Conservation (phyloP, 495 filamentous ascomycete genomes). For the Gamarada debralockiae region DNA sequence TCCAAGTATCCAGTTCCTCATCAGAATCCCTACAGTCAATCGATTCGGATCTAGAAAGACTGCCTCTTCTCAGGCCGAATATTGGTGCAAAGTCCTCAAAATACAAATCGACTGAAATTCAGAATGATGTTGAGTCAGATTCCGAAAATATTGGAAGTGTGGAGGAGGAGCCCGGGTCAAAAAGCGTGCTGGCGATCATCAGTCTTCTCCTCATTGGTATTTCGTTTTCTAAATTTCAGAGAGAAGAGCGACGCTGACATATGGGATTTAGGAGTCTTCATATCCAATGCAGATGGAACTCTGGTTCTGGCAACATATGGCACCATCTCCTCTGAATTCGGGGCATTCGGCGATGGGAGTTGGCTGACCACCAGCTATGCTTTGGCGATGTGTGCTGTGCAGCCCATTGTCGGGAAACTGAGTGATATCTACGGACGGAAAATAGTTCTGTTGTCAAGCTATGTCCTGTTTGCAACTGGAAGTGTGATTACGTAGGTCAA, state of each 20-base stretch:
- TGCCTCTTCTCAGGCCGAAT: no score
- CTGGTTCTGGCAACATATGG: constrained; percentile 61
- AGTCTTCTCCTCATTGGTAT: constrained; percentile 10
- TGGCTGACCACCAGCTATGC: constrained; percentile 68
- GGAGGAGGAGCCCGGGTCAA: background rate
- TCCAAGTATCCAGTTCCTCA: no score
- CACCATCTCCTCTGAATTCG: constrained; percentile 63
- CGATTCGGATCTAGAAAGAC: no score
- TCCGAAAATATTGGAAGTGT: background rate
- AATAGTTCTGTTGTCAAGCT: constrained; percentile 34
- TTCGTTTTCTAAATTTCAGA: no score
- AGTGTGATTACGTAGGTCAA: constrained; percentile 30
- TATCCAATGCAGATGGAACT: constrained; percentile 57
- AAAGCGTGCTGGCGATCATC: constrained; percentile 4
- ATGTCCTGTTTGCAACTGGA: constrained; percentile 39
- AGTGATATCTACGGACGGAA: constrained; percentile 49
- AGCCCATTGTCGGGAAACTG: constrained; percentile 50
- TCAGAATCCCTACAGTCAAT: no score
- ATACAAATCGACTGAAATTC: no score
- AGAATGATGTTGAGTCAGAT: background rate
- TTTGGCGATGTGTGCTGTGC: constrained; percentile 54
- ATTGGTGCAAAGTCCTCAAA: no score
- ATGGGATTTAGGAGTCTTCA: constrained; percentile 54
- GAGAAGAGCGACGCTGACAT: background rate
- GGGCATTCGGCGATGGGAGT: constrained; percentile 51